Conservation (phyloP, 73 alveolate genomes). For the Symbiodinium pilosum region DNA sequence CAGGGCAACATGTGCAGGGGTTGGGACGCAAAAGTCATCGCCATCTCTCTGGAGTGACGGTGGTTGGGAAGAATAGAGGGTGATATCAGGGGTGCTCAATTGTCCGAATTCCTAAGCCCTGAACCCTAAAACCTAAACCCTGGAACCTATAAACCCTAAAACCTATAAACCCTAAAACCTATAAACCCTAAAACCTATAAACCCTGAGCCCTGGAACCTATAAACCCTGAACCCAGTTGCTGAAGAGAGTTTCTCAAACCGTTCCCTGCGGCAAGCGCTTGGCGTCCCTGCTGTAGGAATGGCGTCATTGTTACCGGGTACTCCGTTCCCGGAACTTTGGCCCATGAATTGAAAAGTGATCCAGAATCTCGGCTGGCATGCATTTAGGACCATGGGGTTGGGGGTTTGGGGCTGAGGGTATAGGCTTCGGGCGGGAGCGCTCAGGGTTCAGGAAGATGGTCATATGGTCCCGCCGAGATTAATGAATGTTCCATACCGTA, state of each 20-base stretch:
- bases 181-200: neutral
- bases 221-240: neutral
- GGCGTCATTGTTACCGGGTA: conserved; percentile 90
- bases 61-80: too few relatives aligned
- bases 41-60: too few relatives aligned
- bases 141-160: too few relatives aligned
- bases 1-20: too few relatives aligned
- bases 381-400: neutral
- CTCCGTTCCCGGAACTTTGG: conserved; percentile 84
- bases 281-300: conserved; percentile 21
- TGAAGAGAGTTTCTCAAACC: too few relatives aligned
- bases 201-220: neutral
- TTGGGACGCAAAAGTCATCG: too few relatives aligned
- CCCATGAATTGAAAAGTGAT: conserved; percentile 61
- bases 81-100: too few relatives aligned
- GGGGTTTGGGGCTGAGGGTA: neutral
- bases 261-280: too few relatives aligned
- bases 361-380: conserved; percentile 32
- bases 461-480: neutral
- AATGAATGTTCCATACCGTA: too few relatives aligned
- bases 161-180: neutral
- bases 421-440: neutral
- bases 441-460: neutral
- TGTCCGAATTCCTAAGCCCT: too few relatives aligned
- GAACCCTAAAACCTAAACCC: too few relatives aligned